Conservation (phyloP, 345 rosid genomes). For the Tarenaya hassleriana region DNA sequence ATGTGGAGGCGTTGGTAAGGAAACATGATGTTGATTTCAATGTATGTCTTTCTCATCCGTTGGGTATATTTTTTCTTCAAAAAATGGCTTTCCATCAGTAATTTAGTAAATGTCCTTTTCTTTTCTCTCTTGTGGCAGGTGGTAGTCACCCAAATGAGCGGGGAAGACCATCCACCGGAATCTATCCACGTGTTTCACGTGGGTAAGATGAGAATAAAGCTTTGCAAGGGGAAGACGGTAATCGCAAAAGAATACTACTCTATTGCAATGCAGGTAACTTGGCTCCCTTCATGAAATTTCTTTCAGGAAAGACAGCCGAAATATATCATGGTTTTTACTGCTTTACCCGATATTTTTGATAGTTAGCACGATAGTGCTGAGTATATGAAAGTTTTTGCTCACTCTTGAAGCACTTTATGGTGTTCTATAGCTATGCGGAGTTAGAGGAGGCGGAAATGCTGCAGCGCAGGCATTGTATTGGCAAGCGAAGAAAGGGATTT, state of each 20-base stretch:
- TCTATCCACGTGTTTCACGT: slow-evolving; percentile 83
- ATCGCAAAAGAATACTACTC: slow-evolving; percentile 87
- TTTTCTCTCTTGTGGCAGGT: slow-evolving; percentile 39
- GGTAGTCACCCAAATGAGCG: slow-evolving; percentile 73
- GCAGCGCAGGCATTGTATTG: slow-evolving; percentile 92
- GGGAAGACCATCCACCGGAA: slow-evolving; percentile 57
- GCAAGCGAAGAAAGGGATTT: slow-evolving; percentile 69
- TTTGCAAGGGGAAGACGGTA: slow-evolving; percentile 63
- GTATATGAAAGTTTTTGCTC: not conserved
- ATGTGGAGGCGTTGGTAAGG: slow-evolving; percentile 86
- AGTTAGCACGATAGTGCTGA: not conserved
- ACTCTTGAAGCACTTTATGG: slow-evolving; percentile 14
- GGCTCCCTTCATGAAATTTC: not conserved
- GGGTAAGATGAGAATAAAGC: slow-evolving; percentile 96
- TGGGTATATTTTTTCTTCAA: not conserved
- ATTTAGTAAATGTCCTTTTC: too few species aligned
- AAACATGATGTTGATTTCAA: slow-evolving; percentile 86
- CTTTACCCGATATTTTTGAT: not conserved
- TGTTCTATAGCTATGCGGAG: slow-evolving; percentile 74
- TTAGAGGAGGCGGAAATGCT: slow-evolving; percentile 98
- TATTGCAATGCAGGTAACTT: slow-evolving; percentile 73
- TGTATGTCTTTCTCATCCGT: slow-evolving; percentile 38
- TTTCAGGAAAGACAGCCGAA: not conserved
- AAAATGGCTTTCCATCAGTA: too few species aligned
- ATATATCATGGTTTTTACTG: too few species aligned